These are phyloP conservation scores for Prunus padus DNA, from an alignment of 306 rosid species.

Conservation along the genomic window DNA sequence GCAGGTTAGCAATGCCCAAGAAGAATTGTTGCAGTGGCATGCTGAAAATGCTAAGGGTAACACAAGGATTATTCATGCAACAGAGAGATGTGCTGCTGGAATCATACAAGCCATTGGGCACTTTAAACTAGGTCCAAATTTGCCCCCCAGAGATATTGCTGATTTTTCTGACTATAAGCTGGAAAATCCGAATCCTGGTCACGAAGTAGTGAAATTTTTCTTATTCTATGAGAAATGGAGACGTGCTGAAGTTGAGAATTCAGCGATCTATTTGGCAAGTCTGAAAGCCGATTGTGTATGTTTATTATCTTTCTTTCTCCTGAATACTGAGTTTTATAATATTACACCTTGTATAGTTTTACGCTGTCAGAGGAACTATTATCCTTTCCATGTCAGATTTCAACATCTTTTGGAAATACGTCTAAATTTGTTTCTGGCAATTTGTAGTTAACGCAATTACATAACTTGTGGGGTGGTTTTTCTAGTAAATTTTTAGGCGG, in stretches of 20 bases:
- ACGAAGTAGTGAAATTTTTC: slow-evolving; percentile 55
- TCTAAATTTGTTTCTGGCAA: background rate
- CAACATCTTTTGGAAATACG: background rate
- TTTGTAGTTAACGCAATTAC: background rate
- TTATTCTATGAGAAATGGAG: slow-evolving; percentile 80
- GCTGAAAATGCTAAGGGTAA: slow-evolving; percentile 77
- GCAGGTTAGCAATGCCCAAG: slow-evolving; percentile 97
- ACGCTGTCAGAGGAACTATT: background rate
- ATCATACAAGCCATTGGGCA: slow-evolving; percentile 92
- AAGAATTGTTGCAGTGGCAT: slow-evolving; percentile 90
- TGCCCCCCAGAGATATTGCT: slow-evolving; percentile 68
- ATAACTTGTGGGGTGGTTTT: background rate
- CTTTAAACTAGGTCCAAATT: slow-evolving; percentile 67
- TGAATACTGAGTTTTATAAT: background rate
- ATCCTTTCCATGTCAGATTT: background rate
- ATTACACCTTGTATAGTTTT: background rate
- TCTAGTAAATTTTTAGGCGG: background rate
- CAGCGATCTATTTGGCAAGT: slow-evolving; percentile 47
- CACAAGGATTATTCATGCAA: slow-evolving; percentile 81
- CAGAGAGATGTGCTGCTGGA: slow-evolving; percentile 95
- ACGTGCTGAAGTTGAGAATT: slow-evolving; percentile 73
- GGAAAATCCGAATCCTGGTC: slow-evolving; percentile 44
- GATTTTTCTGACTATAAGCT: slow-evolving; percentile 34
- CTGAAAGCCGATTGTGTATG: slow-evolving; percentile 59
- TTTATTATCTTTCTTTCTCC: slow-evolving; percentile 25